Evolutionary conservation across 2,329 filamentous ascomycete species (phyloP).

Genomic region (Teratosphaeriaceae sp.): DNA sequence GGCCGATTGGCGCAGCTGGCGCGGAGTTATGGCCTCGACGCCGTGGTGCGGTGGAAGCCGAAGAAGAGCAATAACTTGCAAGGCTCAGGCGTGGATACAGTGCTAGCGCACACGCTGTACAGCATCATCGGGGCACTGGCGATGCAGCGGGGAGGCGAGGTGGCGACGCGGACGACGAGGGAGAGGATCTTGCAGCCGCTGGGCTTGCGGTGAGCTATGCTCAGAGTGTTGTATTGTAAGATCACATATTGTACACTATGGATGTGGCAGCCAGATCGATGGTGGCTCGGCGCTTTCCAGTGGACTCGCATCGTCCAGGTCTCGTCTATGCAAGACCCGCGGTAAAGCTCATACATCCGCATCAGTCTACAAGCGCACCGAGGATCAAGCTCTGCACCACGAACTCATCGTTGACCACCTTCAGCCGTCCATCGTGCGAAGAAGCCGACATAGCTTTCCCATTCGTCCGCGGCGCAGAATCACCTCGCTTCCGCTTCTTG

Average conservation of each 20-base stretch:
- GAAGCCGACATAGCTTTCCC: slow-evolving; percentile 27
- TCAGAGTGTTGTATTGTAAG: background rate
- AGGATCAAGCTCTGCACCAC: slow-evolving; percentile 90
- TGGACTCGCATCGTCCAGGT: no score
- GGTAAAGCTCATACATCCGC: no score
- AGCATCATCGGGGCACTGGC: slow-evolving; percentile 84
- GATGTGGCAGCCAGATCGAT: no score
- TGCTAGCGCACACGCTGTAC: slow-evolving; percentile 72
- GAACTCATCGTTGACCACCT: slow-evolving; percentile 74
- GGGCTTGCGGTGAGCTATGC: slow-evolving; percentile 17
- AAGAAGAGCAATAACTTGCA: slow-evolving; percentile 64
- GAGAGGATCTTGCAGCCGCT: slow-evolving; percentile 63
- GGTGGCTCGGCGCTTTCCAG: background rate
- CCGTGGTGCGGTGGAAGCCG: slow-evolving; percentile 84
- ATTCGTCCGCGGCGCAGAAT: slow-evolving; percentile 17
- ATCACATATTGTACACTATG: slow-evolving; percentile 45
- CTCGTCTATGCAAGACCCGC: background rate
- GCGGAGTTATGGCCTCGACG: slow-evolving; percentile 60
- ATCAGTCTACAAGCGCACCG: slow-evolving; percentile 62
- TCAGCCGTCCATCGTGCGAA: slow-evolving; percentile 45
- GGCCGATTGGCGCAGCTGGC: slow-evolving; percentile 63
- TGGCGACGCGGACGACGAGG: slow-evolving; percentile 66
- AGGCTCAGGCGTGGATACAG: slow-evolving; percentile 65
- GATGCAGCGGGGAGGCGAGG: slow-evolving; percentile 76
- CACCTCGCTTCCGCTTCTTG: slow-evolving; percentile 42